phyloP scores from a whole-genome alignment of 768 basidiomycete genomes.

The Wakefieldia striispora region DNA sequence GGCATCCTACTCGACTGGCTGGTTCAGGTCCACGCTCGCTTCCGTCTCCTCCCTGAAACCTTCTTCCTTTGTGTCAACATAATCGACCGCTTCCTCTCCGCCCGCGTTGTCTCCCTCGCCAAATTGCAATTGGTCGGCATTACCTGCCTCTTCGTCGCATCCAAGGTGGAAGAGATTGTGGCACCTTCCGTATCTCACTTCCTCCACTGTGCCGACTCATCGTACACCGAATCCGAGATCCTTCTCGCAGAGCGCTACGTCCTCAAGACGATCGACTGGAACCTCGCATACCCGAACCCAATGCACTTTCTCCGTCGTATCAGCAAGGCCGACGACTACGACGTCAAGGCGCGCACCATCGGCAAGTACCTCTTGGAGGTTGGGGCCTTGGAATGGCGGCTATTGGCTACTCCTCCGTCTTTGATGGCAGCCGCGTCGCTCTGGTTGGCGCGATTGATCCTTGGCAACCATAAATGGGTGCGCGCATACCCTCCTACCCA shows the following conservation, averaged over 20 bases:
- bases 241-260: conserved; percentile 88
- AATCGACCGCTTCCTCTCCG: conserved; percentile 70
- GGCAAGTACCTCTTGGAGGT: conserved; percentile 93
- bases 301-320: conserved; percentile 86
- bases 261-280: conserved; percentile 81
- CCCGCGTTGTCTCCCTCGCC: conserved; percentile 70
- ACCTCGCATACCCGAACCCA: conserved; percentile 83
- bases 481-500: conserved; percentile 26
- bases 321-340: conserved; percentile 92
- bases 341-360: conserved; percentile 79
- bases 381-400: conserved; percentile 72
- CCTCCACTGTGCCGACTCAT: conserved; percentile 73
- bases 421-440: conserved; percentile 79
- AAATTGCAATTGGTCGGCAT: conserved; percentile 93
- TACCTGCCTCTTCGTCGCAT: conserved; percentile 81
- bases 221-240: conserved; percentile 77
- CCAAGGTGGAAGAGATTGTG: conserved; percentile 92
- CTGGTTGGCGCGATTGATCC: conserved; percentile 79
- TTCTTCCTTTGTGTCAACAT: conserved; percentile 89
- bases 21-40: conserved; percentile 85
- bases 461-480: conserved; percentile 88
- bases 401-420: conserved; percentile 74
- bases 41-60: conserved; percentile 85
- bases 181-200: conserved; percentile 83
- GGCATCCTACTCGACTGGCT: conserved; percentile 91